phyloP scores from a whole-genome alignment of 257 asterid genomes.

The Verbena officinalis region DNA sequence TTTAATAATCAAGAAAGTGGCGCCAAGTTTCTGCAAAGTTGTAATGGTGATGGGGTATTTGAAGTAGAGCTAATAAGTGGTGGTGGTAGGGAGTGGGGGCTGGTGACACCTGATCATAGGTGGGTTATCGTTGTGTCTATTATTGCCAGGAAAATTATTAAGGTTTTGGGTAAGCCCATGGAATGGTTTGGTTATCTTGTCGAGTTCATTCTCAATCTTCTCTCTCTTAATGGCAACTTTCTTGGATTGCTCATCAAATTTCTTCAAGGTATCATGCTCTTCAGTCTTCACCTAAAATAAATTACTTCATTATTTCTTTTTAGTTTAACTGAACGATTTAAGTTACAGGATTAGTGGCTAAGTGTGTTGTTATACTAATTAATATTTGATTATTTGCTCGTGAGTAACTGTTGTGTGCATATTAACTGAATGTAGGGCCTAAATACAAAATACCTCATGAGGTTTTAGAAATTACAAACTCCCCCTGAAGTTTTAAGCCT shows the following conservation, averaged over 20 bases:
- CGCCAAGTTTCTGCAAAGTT: constrained; percentile 56
- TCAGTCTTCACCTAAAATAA: neutral
- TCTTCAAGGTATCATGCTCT: constrained; percentile 60
- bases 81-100: constrained; percentile 21
- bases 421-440: too few relatives aligned
- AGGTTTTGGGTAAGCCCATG: constrained; percentile 69
- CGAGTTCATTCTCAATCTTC: constrained; percentile 75
- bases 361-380: neutral
- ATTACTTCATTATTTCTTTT: neutral
- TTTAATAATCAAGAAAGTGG: constrained; percentile 44
- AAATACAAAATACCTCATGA: too few relatives aligned
- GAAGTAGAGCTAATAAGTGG: constrained; percentile 23
- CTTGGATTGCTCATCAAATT: constrained; percentile 51
- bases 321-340: neutral
- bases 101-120: constrained; percentile 49
- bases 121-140: constrained; percentile 85
- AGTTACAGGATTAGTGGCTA: neutral
- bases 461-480: too few relatives aligned
- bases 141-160: constrained; percentile 60
- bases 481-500: too few relatives aligned
- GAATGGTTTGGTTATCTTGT: constrained; percentile 65
- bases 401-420: neutral
- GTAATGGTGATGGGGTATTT: constrained; percentile 32
- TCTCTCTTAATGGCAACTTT: constrained; percentile 68
- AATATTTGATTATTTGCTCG: neutral